A percentile compares a stretch with the other conserved stretches of the same genome.
phyloP scores from a whole-genome alignment of 1,284 basidiomycete genomes.

The Puccinia triticina region DNA sequence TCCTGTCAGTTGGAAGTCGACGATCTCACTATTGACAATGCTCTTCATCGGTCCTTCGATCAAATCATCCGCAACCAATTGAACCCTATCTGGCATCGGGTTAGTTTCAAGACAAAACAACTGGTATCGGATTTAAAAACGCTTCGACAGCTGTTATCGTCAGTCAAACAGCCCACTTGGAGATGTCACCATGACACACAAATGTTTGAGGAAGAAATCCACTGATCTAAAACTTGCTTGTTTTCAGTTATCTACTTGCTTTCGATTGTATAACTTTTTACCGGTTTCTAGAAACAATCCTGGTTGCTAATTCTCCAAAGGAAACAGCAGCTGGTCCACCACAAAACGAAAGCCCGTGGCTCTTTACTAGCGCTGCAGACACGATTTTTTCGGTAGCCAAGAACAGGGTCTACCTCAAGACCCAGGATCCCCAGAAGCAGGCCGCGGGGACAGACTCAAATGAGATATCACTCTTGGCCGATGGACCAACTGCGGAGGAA shows the following conservation, averaged over 20 bases:
- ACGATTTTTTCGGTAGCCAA: slow-evolving; percentile 83
- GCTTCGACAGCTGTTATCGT: slow-evolving; percentile 73
- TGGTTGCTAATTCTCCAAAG: slow-evolving; percentile 69
- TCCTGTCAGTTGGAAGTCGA: slow-evolving; percentile 79
- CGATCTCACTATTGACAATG: slow-evolving; percentile 87
- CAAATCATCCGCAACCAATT: slow-evolving; percentile 83
- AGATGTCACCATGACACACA: neutral
- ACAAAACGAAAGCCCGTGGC: slow-evolving; percentile 77
- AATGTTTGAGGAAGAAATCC: neutral
- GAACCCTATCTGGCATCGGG: slow-evolving; percentile 94
- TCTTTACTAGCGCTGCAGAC: slow-evolving; percentile 85
- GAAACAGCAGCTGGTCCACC: slow-evolving; percentile 54
- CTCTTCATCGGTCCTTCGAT: slow-evolving; percentile 93
- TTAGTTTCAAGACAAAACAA: slow-evolving; percentile 86
- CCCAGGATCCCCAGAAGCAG: slow-evolving; percentile 56
- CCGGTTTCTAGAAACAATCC: slow-evolving; percentile 85
- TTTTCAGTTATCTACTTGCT: slow-evolving; percentile 75
- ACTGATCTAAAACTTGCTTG: slow-evolving; percentile 12
- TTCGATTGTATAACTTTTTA: slow-evolving; percentile 92
- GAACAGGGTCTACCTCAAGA: slow-evolving; percentile 70
- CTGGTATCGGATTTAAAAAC: slow-evolving; percentile 85
- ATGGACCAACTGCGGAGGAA: slow-evolving; percentile 52
- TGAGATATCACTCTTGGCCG: neutral
- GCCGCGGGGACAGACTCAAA: slow-evolving; percentile 24
- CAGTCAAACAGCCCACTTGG: neutral